These are phyloP conservation scores for Postia placenta DNA, from an alignment of 768 basidiomycete species.

Conservation along the genomic window DNA sequence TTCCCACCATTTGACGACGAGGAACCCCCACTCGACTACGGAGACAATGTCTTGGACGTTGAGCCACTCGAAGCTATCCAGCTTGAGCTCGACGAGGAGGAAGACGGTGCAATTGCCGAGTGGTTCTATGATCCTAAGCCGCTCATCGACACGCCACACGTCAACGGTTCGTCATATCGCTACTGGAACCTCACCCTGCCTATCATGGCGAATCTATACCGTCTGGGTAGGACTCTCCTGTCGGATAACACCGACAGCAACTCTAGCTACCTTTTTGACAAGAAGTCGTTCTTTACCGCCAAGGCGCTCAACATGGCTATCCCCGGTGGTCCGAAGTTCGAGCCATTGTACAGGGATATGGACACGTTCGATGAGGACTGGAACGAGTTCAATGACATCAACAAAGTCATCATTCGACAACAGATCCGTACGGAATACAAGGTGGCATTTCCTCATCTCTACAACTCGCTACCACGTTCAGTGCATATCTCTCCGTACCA, in stretches of 20 bases:
- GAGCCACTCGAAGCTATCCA: slow-evolving; percentile 98
- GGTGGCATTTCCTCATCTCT: slow-evolving; percentile 97
- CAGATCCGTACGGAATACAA: slow-evolving; percentile 99
- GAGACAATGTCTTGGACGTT: slow-evolving; percentile 97
- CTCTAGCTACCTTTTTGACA: slow-evolving; percentile 92
- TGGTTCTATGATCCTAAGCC: slow-evolving; percentile 99
- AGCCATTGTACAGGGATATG: slow-evolving; percentile 95
- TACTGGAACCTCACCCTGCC: slow-evolving; percentile 93
- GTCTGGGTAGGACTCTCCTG: slow-evolving; percentile 88
- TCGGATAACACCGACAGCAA: slow-evolving; percentile 92
- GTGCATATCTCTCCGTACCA: slow-evolving; percentile 93
- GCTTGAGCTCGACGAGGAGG: slow-evolving; percentile 87
- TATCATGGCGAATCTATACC: slow-evolving; percentile 94
- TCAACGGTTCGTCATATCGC: slow-evolving; percentile 91
- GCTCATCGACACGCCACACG: slow-evolving; percentile 78
- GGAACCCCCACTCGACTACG: slow-evolving; percentile 97
- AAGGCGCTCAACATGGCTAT: slow-evolving; percentile 97
- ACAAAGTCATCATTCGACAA: slow-evolving; percentile 98
- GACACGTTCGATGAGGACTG: slow-evolving; percentile 98
- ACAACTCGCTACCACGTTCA: slow-evolving; percentile 95
- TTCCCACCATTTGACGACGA: slow-evolving; percentile 99
- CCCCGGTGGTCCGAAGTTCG: slow-evolving; percentile 97
- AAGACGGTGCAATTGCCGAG: slow-evolving; percentile 86
- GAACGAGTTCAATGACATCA: slow-evolving; percentile 99
- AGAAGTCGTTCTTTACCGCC: slow-evolving; percentile 96